Base-by-base conservation (phyloP, 2,329 filamentous ascomycete species). In the Myriangium duriaei region DNA sequence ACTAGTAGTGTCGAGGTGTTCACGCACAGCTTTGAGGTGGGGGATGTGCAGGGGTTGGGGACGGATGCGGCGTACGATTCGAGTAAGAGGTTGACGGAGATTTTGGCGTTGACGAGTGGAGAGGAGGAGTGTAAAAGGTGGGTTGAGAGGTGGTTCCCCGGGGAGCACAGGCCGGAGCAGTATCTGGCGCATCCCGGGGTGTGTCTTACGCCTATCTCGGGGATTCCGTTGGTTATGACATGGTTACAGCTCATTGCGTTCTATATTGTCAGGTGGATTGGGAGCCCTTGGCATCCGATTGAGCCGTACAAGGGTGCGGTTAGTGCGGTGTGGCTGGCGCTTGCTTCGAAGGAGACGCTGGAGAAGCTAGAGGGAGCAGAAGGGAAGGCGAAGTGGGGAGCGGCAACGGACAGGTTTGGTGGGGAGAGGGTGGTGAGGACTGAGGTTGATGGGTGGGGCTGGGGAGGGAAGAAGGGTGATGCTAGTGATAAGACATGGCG, bases 111-210 rank as follows among this genome's bases (percentile, higher is more conserved):
- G 15, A 87, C 84, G 0, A 72, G 73, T 9, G 65, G 73, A 14
- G 66, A 88, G 1, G 77, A 83, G 1, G 69, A 75, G 11, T 72
- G 77, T 1, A 59, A 64, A 2, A 67, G 72, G 0, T 71, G 68
- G 53, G 68, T 77, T 2, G 55, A 63, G 4, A 55, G 62, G 1
- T 88, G 76, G 56, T 68, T 81, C 40, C 59, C 63, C 2, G 42
- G 54, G 9, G 48, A 55, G 19, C 46, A 57, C 12, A 30, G 12
- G 19, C 81, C 84, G 0, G 71, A 68, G 40, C 76, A 83, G 51
- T 92, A 91, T 61, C 56, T 93, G 43, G 69, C 77, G 0, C 91
- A 98, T 55, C 91, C 91, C 0, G 91, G 91, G 45, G 72, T 98
- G 44, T 81, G 87, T 46, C 79, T 74, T 37, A 94, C 87, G 2